phyloP scores from a whole-genome alignment of 805 yeast genomes.

The Dipodascus geniculatus region DNA sequence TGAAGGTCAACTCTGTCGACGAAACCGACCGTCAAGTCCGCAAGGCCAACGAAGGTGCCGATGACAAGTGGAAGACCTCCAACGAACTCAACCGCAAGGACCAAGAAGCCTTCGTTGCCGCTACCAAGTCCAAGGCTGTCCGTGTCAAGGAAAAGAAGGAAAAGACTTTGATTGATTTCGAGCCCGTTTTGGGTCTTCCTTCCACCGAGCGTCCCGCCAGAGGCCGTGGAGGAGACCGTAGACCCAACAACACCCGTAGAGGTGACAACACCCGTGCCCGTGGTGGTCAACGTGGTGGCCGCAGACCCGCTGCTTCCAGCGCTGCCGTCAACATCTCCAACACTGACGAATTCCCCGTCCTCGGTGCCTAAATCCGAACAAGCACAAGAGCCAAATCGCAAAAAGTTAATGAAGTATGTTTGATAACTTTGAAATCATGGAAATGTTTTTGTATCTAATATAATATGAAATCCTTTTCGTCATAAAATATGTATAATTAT shows the following conservation, averaged over 20 bases:
- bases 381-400: too few species aligned
- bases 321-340: conserved; percentile 17
- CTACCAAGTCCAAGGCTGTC: conserved; percentile 50
- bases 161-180: conserved; percentile 65
- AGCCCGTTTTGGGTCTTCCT: conserved; percentile 50
- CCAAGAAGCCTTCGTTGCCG: conserved; percentile 41
- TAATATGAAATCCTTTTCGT: neutral
- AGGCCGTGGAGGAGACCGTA: conserved; percentile 21
- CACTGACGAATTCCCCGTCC: conserved; percentile 19
- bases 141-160: conserved; percentile 71
- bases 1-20: conserved; percentile 17
- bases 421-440: neutral
- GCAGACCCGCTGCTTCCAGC: conserved; percentile 9
- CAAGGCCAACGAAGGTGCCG: conserved; percentile 47
- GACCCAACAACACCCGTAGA: conserved; percentile 13
- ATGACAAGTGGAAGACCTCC: conserved; percentile 36
- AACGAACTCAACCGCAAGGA: conserved; percentile 55
- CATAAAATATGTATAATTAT: neutral
- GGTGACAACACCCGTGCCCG: conserved; percentile 20
- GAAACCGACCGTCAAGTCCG: conserved; percentile 20
- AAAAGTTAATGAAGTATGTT: neutral
- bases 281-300: conserved; percentile 23
- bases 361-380: conserved; percentile 15
- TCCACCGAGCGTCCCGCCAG: conserved; percentile 24
- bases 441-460: neutral